A percentile compares a stretch with the other conserved stretches of the same genome.
Conservation (phyloP, 495 filamentous ascomycete genomes). For the Penicillium flavigenum region DNA sequence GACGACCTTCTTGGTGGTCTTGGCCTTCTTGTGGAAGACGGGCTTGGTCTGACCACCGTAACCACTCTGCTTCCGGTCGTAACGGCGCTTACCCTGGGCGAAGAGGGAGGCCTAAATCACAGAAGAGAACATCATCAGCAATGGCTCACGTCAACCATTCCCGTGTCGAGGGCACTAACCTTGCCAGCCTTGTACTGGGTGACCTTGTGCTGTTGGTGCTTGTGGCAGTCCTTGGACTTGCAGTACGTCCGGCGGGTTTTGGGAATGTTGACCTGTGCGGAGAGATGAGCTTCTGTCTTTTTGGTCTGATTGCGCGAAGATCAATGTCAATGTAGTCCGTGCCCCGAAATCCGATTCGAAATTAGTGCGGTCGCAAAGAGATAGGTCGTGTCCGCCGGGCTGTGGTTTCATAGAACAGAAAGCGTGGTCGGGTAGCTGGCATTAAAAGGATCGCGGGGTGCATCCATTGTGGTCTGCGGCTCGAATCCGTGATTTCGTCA, state of each 20-base stretch:
- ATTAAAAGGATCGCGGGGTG: background rate
- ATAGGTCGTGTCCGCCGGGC: background rate
- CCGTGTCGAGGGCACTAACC: conserved; percentile 40
- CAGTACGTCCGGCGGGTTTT: conserved; percentile 93
- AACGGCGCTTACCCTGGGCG: conserved; percentile 99
- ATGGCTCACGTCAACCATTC: conserved; percentile 5
- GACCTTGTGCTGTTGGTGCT: conserved; percentile 93
- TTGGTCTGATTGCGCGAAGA: conserved; percentile 4
- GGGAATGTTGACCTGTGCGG: conserved; percentile 75
- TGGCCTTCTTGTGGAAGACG: conserved; percentile 99
- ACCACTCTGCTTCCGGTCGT: conserved; percentile 98
- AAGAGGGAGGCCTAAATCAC: conserved; percentile 74
- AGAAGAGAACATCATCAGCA: conserved; percentile 29
- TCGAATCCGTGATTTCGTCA: background rate
- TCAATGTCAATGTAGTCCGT: conserved; percentile 11
- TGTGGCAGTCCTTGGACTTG: conserved; percentile 92
- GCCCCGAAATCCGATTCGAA: conserved; percentile 16
- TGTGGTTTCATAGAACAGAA: background rate
- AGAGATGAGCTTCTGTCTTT: conserved; percentile 32
- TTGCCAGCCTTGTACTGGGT: conserved; percentile 98
- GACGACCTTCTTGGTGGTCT: conserved; percentile 99
- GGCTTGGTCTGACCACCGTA: conserved; percentile 99
- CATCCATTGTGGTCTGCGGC: conserved; percentile 2
- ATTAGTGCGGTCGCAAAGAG: conserved; percentile 14
- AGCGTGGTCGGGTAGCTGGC: background rate